Base-by-base conservation (phyloP, 306 rosid species). In the Casuarina equisetifolia region DNA sequence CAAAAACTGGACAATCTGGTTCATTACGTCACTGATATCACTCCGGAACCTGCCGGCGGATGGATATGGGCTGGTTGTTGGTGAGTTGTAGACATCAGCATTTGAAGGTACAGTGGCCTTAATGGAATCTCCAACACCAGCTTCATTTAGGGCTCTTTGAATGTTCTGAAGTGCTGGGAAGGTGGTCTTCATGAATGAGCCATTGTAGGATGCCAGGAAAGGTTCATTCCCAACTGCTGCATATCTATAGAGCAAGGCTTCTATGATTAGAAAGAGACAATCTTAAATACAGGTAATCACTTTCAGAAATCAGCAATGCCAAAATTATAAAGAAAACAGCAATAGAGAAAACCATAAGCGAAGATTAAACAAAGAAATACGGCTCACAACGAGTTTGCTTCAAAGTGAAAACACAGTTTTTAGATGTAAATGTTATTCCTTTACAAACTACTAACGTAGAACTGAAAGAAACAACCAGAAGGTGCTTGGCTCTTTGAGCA, bases 181-280 rank as follows among this genome's bases (percentile, higher is more conserved):
- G 48, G 99, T 95, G 77, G 85, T 15, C 50, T 95, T 95, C 84
- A 92, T 59, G 86, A 95, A 95, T 35, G 99, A 86, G 76, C 91
- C 91, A 61, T 95, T 92, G 86, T 95, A 95, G 50, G 99, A 82
- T 83, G 87, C 75, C 75, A 95, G 86, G 88, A 95, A 95, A 78
- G 99, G 99, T 81, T 95, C 99, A 35, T 95, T 95, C 32, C 99
- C 99, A 78, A 95, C 99, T 32, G 99, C 99, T 52, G 91, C 99
- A 84, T 89, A 95, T 84, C 99, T 95, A 84, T 25, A 61, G 78
- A 82, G 85, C 53, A 77, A 49, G 70, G 48, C 16, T 7, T 20
- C 69, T 13, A 50, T 54, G 49, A 78, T 49, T 57, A 17, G 72
- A 50, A 58, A 72, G 70, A 38, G 35, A 19, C 49, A 39, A 51